Base-by-base conservation (phyloP, 2,329 filamentous ascomycete genomes). In the Penicillium sp. region DNA sequence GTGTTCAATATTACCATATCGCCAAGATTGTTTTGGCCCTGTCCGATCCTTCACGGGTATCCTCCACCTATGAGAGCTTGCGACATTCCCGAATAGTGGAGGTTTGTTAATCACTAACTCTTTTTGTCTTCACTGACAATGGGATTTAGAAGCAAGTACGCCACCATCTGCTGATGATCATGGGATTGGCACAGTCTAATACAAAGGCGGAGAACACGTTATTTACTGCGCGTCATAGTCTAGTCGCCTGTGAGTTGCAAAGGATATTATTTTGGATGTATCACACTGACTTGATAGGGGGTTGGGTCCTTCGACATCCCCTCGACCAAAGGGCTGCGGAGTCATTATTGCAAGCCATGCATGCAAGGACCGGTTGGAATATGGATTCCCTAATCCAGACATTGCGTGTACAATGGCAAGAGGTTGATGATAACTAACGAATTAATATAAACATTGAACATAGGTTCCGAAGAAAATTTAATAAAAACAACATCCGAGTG, bases 1-100 rank as follows among this genome's bases (percentile, higher is more conserved):
- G 71, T 10, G 42, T 72, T 8, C 70, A 73, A 51, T 73, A 73
- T 51, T 74, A 69, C 38, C 66, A 73, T 45, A 64, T 71, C 25
- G 67, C 70, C 14, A 70, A 69, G 45, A 67, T 71, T 28, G 61
- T 72, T 5, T 54, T 67, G 10, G 60, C 60, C n/a, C 50, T 68
- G 31, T 61, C 64, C 4, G 48, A 56, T 44, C 49, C 52, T 17
- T 47, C 61, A 3, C 57, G 10, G 16, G 36, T 55, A 4, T 48
- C 42, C 11, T 58, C 56, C 10, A 49, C 57, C 30, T 64, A 68
- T 45, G 61, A 66, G 5, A 62, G 30, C 16, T 46, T 69, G 28
- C 60, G 48, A 14, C 52, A 62, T 10, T 66, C 65, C 22, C 59
- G 66, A 33, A 42, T 48, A 25, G 59, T 58, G n/a, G 66, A 69